A percentile compares a stretch with the other conserved stretches of the same genome.
These are phyloP conservation scores for Suillus spraguei DNA, from an alignment of 768 basidiomycete genomes.

Conservation along the genomic window DNA sequence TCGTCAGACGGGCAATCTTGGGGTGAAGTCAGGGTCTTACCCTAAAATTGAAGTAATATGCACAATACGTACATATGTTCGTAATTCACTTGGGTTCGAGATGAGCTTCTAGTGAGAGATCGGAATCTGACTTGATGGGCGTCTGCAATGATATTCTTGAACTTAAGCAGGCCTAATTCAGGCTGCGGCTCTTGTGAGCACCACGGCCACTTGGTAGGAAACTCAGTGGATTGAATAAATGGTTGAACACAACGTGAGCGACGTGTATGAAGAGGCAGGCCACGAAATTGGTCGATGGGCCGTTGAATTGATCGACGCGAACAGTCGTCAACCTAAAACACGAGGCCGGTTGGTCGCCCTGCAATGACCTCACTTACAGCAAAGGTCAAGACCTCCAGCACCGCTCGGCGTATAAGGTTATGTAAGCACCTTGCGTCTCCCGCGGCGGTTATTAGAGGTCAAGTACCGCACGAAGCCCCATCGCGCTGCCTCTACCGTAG, in stretches of 20 bases:
- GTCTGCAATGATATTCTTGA: neutral
- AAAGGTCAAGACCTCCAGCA: neutral
- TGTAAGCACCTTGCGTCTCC: too few relatives aligned
- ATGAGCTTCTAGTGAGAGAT: neutral
- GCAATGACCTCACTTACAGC: neutral
- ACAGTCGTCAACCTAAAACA: neutral
- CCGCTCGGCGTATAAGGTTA: neutral
- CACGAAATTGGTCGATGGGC: neutral
- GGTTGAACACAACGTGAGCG: neutral
- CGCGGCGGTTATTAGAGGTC: too few relatives aligned
- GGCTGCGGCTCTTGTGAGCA: neutral
- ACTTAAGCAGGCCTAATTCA: neutral
- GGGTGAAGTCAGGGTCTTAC: too few relatives aligned
- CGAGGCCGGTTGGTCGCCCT: neutral
- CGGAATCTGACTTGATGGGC: neutral
- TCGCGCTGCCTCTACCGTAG: too few relatives aligned
- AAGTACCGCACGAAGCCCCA: too few relatives aligned
- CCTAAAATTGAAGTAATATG: too few relatives aligned
- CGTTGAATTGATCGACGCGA: neutral
- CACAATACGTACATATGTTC: neutral
- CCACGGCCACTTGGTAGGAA: neutral
- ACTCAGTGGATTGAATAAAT: neutral
- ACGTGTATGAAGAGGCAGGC: neutral
- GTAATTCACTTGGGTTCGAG: neutral
- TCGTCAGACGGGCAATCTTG: too few relatives aligned